Evolutionary conservation across 2,329 filamentous ascomycete genomes (phyloP).

Genomic region (Penicillium sp.): DNA sequence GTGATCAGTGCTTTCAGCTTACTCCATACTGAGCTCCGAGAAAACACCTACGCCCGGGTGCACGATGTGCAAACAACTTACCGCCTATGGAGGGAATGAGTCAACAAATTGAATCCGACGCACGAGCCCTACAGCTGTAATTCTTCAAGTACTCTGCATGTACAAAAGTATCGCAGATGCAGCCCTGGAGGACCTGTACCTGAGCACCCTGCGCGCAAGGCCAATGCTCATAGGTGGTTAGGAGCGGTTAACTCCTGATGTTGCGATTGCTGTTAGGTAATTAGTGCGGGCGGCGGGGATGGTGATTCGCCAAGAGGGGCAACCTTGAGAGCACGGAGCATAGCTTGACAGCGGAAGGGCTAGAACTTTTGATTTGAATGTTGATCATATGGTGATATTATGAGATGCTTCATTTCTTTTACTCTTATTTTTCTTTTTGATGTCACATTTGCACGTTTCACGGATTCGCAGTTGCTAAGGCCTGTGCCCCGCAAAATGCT

Average conservation of each 20-base stretch:
- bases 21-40: background rate
- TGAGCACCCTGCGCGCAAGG: slow-evolving; percentile 10
- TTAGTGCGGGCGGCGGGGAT: slow-evolving; percentile 21
- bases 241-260: slow-evolving; percentile 6
- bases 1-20: slow-evolving; percentile 1
- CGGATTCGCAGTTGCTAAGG: slow-evolving; percentile 16
- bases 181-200: slow-evolving; percentile 12
- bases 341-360: slow-evolving; percentile 24
- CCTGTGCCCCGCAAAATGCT: slow-evolving; percentile 28
- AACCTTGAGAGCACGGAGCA: slow-evolving; percentile 24
- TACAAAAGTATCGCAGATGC: background rate
- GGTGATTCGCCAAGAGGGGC: slow-evolving; percentile 26
- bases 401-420: background rate
- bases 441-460: background rate
- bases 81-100: background rate
- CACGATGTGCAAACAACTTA: background rate
- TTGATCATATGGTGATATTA: slow-evolving; percentile 8
- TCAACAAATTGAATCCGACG: background rate
- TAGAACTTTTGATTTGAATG: slow-evolving; percentile 11
- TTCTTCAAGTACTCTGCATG: slow-evolving; percentile 6
- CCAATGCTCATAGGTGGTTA: slow-evolving; percentile 4
- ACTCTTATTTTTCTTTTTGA: background rate
- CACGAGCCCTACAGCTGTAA: slow-evolving; percentile 2
- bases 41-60: background rate
- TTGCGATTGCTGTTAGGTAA: slow-evolving; percentile 34